Evolutionary conservation across 2,329 filamentous ascomycete genomes (phyloP), one percentile per base, ranked within the genome.

Genomic region (Claviceps lovelessii): DNA sequence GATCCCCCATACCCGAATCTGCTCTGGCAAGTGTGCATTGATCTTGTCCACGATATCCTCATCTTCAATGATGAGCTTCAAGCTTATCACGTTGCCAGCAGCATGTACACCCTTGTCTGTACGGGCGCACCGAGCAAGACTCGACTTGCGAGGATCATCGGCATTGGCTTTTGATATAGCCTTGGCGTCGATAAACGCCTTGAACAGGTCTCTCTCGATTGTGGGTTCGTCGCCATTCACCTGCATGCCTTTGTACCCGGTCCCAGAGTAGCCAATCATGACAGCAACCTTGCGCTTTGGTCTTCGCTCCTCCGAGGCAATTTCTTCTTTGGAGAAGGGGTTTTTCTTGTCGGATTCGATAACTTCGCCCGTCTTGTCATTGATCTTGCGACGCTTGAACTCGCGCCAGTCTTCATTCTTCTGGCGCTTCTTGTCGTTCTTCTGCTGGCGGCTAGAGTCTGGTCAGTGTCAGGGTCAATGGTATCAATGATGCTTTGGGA

Each of bases 81-180:
- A 70, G 37, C 89, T 95, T 58, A 97, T 88, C 64, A 97, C 85
- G 65, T 97, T 97, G 53, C 91, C 93, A 1, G 91, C 91, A 1
- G 91, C 91, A 68, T 97, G 91, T 2, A 97, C 91, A 54, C 93
- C 93, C 75, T 97, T 98, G 73, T 98, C 93, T 0, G 93, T 98
- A 59, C 93, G 80, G 4, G 93, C 93, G 69, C 93, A 98, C 60
- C 93, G 85, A 54, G 95, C 88, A 49, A 98, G 80, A 53, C 89
- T 90, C 2, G 90, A 95, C 71, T 98, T 98, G 70, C 94, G 95
- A 4, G 91, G 93, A 66, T 98, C 93, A 62, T 95, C 84, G 28
- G 93, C 93, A 66, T 98, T 98, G 58, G 89, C 89, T 70, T 97
- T 97, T 51, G 90, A 94, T 58, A 98, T 95, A 44, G 93, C 90